These are phyloP conservation scores for Leptodontidium sp. DNA, from an alignment of 2,329 filamentous ascomycete species.

Conservation along the genomic window DNA sequence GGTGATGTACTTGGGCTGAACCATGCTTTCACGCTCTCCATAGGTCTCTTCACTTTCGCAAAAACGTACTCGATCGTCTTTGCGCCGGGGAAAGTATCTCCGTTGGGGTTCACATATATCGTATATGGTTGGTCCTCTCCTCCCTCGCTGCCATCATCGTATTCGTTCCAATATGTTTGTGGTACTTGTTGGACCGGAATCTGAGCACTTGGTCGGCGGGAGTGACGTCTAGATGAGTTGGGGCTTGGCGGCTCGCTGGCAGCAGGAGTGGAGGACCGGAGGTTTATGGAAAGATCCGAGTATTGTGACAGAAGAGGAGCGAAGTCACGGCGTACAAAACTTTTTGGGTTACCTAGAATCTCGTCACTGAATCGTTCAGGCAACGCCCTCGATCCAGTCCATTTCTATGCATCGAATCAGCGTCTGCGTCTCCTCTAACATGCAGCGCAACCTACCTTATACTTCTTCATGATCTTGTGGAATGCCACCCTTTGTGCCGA, in stretches of 20 bases:
- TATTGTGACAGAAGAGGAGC: constrained; percentile 58
- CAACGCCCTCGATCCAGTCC: constrained; percentile 77
- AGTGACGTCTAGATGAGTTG: constrained; percentile 27
- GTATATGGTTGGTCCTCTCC: constrained; percentile 69
- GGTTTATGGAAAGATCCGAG: constrained; percentile 56
- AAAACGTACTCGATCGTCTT: constrained; percentile 60
- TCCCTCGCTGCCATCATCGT: constrained; percentile 79
- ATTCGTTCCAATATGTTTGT: constrained; percentile 81
- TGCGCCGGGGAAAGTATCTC: constrained; percentile 65
- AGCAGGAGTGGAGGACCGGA: constrained; percentile 53
- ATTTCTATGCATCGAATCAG: constrained; percentile 64
- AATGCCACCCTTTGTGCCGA: constrained; percentile 79
- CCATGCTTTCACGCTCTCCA: constrained; percentile 62
- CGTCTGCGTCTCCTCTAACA: neutral
- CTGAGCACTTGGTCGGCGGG: constrained; percentile 36
- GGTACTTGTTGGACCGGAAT: constrained; percentile 21
- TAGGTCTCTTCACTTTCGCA: constrained; percentile 52
- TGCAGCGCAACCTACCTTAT: constrained; percentile 59
- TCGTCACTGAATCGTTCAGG: constrained; percentile 71
- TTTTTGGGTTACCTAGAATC: constrained; percentile 71
- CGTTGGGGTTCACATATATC: constrained; percentile 78
- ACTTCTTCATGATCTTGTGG: constrained; percentile 86
- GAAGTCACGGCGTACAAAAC: constrained; percentile 75
- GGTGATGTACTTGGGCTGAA: constrained; percentile 48
- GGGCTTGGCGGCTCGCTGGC: constrained; percentile 39